Conservation (phyloP, 2,329 filamentous ascomycete genomes). For the Trichoderma polysporum region DNA sequence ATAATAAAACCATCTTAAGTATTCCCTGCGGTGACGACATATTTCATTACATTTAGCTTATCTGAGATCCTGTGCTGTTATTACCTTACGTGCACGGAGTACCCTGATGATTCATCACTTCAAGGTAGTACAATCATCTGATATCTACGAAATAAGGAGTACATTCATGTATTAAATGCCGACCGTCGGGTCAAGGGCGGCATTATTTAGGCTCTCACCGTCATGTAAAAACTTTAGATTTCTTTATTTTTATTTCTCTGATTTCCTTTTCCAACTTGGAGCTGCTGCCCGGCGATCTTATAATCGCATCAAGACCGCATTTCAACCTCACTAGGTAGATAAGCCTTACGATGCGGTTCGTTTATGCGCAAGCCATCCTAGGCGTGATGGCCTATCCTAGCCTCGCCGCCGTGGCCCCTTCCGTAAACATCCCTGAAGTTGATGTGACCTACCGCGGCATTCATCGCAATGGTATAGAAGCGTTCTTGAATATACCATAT, state of each 20-base stretch:
- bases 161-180: not conserved
- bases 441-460: constrained; percentile 45
- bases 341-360: not conserved
- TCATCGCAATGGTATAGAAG: constrained; percentile 44
- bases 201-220: not conserved
- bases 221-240: not conserved
- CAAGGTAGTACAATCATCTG: not conserved
- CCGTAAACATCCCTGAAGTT: constrained; percentile 24
- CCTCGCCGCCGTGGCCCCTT: not conserved
- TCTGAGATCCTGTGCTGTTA: not conserved
- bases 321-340: not conserved
- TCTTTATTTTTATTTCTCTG: not conserved
- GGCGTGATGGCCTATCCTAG: not conserved
- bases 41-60: not conserved
- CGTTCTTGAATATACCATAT: constrained; percentile 49
- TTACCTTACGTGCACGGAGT: not conserved
- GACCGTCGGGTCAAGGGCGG: not conserved
- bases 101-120: not conserved
- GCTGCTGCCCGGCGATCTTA: not conserved
- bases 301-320: not conserved
- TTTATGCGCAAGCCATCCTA: not conserved
- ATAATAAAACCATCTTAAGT: not conserved
- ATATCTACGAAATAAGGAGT: not conserved
- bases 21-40: not conserved
- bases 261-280: not conserved